These are phyloP conservation scores for Neohortaea acidophila DNA, from an alignment of 495 filamentous ascomycete genomes.

Conservation along the genomic window DNA sequence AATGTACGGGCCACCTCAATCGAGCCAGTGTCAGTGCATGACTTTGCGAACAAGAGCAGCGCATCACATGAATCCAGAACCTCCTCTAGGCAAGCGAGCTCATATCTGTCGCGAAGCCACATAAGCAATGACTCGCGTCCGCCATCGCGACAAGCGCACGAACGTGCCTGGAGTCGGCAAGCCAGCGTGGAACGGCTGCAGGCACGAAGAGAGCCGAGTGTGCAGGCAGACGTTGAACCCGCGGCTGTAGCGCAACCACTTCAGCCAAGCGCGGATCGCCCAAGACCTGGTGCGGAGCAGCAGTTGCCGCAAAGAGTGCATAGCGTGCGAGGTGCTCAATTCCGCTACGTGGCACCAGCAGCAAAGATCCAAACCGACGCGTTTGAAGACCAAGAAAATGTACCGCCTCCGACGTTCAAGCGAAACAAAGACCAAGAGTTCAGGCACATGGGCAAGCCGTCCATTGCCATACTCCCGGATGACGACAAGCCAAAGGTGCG, in stretches of 20 bases:
- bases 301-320: slow-evolving; percentile 8
- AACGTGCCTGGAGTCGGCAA: slow-evolving; percentile 8
- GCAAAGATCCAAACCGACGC: slow-evolving; percentile 15
- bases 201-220: slow-evolving; percentile 2
- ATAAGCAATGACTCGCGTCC: slow-evolving; percentile 10
- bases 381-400: slow-evolving; percentile 59
- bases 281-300: slow-evolving; percentile 6
- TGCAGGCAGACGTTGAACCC: neutral
- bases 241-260: neutral
- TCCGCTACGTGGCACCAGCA: slow-evolving; percentile 13
- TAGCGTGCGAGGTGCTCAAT: slow-evolving; percentile 10
- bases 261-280: neutral
- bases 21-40: slow-evolving; percentile 18
- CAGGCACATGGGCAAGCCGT: slow-evolving; percentile 42
- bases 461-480: slow-evolving; percentile 33
- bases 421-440: slow-evolving; percentile 45
- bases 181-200: slow-evolving; percentile 6
- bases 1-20: slow-evolving; percentile 10
- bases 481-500: slow-evolving; percentile 15
- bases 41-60: slow-evolving; percentile 13
- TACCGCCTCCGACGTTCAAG: slow-evolving; percentile 60
- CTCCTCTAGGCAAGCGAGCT: slow-evolving; percentile 3
- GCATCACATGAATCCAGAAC: neutral
- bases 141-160: slow-evolving; percentile 11
- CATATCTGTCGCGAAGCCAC: slow-evolving; percentile 11